Evolutionary conservation across 208 protist species (phyloP).

Genomic region (Wallacemonas sp.): DNA sequence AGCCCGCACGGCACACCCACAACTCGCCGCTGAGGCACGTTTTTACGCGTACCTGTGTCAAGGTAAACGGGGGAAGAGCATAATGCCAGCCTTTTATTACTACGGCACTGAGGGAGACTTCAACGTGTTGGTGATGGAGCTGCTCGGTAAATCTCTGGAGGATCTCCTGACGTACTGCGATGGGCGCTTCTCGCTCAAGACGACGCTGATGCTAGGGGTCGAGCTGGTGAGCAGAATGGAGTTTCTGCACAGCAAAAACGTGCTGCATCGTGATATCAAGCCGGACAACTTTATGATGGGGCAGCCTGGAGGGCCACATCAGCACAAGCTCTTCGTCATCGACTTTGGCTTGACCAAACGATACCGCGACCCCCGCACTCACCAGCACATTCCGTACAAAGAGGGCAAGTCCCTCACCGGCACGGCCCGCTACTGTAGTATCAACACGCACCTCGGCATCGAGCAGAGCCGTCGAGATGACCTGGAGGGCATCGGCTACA

Average conservation of each 20-base stretch:
- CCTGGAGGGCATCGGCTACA: constrained; percentile 98
- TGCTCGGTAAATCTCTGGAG: constrained; percentile 63
- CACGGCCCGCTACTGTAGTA: constrained; percentile 98
- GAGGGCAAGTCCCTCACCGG: constrained; percentile 99
- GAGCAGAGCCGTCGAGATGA: constrained; percentile 97
- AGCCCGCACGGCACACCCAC: constrained; percentile 88
- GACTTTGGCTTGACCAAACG: constrained; percentile 99
- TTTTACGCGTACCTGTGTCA: constrained; percentile 86
- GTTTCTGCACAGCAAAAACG: constrained; percentile 92
- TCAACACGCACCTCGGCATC: constrained; percentile 99
- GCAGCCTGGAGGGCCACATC: constrained; percentile 64
- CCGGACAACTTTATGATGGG: constrained; percentile 96
- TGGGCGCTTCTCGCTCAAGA: constrained; percentile 90
- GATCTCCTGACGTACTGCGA: constrained; percentile 91
- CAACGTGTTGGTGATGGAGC: constrained; percentile 85
- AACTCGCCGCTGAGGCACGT: constrained; percentile 91
- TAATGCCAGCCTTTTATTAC: constrained; percentile 88
- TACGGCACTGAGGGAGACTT: constrained; percentile 93
- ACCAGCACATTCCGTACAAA: constrained; percentile 99
- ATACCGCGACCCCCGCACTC: constrained; percentile 97
- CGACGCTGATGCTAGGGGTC: constrained; percentile 92
- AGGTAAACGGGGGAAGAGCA: constrained; percentile 65
- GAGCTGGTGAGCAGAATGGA: constrained; percentile 92
- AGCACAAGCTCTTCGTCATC: constrained; percentile 96
- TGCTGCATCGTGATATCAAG: constrained; percentile 95